Evolutionary conservation across 2,329 filamentous ascomycete genomes (phyloP), one percentile per base, ranked within the genome.

Genomic region (Pseudogymnoascus sp.): DNA sequence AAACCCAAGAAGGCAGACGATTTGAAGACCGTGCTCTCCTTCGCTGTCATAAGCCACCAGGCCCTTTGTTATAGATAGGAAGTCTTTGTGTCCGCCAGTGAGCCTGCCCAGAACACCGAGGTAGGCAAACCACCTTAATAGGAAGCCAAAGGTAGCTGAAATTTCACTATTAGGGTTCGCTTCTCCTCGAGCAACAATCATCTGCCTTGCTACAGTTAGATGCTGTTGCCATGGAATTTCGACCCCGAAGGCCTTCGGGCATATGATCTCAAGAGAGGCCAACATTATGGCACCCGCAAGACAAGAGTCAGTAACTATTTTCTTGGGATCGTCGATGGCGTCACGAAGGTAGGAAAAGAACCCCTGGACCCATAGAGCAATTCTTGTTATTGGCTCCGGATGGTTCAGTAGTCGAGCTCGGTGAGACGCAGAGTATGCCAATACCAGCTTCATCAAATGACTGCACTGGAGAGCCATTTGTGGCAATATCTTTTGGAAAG

Each of bases 201-300:
- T 84, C 69, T 88, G 83, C 2, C 91, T 84, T 1, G 91, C 90
- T 62, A 91, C 83, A 63, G 85, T 84, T 1, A 96, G 81, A 74
- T 96, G 90, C 61, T 83, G 84, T 71, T 92, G 89, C 91, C 91
- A 96, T 0, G 89, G 83, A 62, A 93, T 89, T 0, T 85, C 81
- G n/a, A 90, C 87, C 62, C 89, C 90, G 71, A 95, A 93, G 0
- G 89, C 88, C 64, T 87, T 88, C 0, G 91, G 91, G 0, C 88
- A 91, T 60, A 95, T 87, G 64, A 95, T 93, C 71, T 95, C 90
- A 19, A 95, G 79, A 1, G 90, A 93, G 0, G 90, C 85, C 53
- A 96, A 82, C 88, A 95, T 92, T 66, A 96, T 92, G 7, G 90
- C 88, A 0, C 90, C 91, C 0, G 90, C 90, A 2, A 96, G 79